Evolutionary conservation across 148 eudicot genomes (phyloP).

Genomic region (Cornus florida): DNA sequence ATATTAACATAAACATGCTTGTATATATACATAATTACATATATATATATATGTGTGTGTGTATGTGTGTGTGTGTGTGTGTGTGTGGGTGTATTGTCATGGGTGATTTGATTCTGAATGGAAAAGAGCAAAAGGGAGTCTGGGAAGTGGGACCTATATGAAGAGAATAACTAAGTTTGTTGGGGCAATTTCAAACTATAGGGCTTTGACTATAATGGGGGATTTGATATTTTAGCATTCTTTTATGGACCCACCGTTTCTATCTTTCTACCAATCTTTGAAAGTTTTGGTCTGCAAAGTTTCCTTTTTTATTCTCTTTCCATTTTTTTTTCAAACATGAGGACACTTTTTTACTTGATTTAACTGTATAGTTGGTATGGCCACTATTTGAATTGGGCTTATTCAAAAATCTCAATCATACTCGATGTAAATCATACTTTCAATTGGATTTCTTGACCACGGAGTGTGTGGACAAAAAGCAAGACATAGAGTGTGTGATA

Average conservation of each 20-base stretch:
- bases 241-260: conserved; percentile 5
- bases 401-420: conserved; percentile 10
- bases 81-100: not conserved
- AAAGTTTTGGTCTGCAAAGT: conserved; percentile 9
- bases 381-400: not conserved
- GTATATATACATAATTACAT: too few relatives aligned
- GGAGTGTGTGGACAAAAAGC: too few relatives aligned
- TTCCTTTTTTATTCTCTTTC: not conserved
- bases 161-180: not conserved
- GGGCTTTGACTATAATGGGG: conserved; percentile 1
- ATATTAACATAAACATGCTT: too few relatives aligned
- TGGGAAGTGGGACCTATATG: not conserved
- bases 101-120: not conserved
- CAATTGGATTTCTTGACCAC: conserved; percentile 5
- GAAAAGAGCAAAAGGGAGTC: not conserved
- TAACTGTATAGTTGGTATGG: not conserved
- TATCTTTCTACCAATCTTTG: not conserved
- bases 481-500: not conserved
- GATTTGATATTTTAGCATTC: not conserved
- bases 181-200: not conserved
- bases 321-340: not conserved
- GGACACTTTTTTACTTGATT: not conserved
- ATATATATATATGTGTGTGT: too few relatives aligned
- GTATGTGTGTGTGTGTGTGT: too few relatives aligned
- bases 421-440: conserved; percentile 3